Evolutionary conservation across 108 stramenopile species (phyloP).

Genomic region (Fragilaria crotonensis): DNA sequence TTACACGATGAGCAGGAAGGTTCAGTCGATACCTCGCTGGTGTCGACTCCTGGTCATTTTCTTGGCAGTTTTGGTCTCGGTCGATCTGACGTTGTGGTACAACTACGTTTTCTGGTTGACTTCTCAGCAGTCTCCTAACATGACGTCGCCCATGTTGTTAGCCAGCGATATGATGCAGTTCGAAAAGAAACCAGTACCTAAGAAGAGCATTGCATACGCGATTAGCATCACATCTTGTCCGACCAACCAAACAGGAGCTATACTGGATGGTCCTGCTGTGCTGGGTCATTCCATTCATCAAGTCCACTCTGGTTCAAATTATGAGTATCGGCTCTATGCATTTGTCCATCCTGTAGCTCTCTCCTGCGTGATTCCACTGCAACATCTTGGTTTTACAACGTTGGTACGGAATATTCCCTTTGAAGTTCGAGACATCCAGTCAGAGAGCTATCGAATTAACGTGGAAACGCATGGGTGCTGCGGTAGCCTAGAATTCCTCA

Average conservation of each 20-base stretch:
- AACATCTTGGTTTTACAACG: slow-evolving; percentile 38
- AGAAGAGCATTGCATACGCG: neutral
- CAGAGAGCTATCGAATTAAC: slow-evolving; percentile 1
- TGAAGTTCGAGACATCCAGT: slow-evolving; percentile 34
- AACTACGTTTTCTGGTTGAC: too few species aligned
- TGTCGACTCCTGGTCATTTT: too few species aligned
- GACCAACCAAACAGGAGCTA: neutral
- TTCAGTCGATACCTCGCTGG: too few species aligned
- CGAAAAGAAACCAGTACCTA: too few species aligned
- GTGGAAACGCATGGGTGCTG: slow-evolving; percentile 64
- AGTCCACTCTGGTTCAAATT: slow-evolving; percentile 13
- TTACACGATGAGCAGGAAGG: too few species aligned
- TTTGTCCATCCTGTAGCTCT: slow-evolving; percentile 56
- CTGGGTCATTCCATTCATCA: slow-evolving; percentile 48
- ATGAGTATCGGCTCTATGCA: slow-evolving; percentile 41
- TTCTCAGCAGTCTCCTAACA: too few species aligned
- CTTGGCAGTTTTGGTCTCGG: too few species aligned
- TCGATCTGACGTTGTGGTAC: too few species aligned
- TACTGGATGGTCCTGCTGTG: slow-evolving; percentile 42
- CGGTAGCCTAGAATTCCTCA: slow-evolving; percentile 77
- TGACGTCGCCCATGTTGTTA: too few species aligned
- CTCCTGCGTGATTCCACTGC: slow-evolving; percentile 15
- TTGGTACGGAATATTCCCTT: slow-evolving; percentile 44
- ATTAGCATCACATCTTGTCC: slow-evolving; percentile 1
- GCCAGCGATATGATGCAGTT: too few species aligned